A percentile compares a stretch with the other conserved stretches of the same genome.
phyloP scores from a whole-genome alignment of 1,139 yeast species.

The Hemisphaericaspora xylofermentans region DNA sequence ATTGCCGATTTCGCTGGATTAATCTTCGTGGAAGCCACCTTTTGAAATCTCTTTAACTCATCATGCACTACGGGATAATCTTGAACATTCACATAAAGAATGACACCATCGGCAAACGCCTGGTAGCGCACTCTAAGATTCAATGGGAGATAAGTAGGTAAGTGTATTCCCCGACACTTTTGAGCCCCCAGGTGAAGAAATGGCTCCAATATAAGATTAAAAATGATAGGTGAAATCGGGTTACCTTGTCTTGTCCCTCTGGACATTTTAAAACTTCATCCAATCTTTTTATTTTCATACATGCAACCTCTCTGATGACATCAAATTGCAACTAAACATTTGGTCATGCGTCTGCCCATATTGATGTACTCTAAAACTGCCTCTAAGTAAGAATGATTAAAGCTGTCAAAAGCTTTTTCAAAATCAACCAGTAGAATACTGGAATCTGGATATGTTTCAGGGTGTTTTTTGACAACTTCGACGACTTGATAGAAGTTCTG shows the following conservation, averaged over 20 bases:
- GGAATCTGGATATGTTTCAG: background rate
- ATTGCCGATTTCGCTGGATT: no score
- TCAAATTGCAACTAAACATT: background rate
- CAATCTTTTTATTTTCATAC: background rate
- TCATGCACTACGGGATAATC: background rate
- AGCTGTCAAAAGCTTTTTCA: background rate
- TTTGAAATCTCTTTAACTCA: background rate
- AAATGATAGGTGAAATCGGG: background rate
- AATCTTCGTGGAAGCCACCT: conserved; percentile 6
- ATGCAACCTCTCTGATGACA: background rate
- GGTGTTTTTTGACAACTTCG: background rate
- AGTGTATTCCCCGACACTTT: background rate
- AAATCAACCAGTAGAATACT: background rate
- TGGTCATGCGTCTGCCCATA: background rate
- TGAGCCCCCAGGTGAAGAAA: background rate
- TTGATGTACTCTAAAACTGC: background rate
- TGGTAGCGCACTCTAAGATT: background rate
- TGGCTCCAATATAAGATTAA: background rate
- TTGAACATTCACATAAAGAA: background rate
- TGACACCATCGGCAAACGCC: background rate
- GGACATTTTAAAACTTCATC: background rate
- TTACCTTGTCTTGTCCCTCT: background rate
- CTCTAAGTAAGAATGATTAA: background rate
- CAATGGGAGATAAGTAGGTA: background rate
- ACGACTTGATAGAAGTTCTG: background rate